A percentile compares a stretch with the other conserved stretches of the same genome.
These are phyloP conservation scores for Litchi chinensis DNA, from an alignment of 345 rosid species.

Conservation along the genomic window DNA sequence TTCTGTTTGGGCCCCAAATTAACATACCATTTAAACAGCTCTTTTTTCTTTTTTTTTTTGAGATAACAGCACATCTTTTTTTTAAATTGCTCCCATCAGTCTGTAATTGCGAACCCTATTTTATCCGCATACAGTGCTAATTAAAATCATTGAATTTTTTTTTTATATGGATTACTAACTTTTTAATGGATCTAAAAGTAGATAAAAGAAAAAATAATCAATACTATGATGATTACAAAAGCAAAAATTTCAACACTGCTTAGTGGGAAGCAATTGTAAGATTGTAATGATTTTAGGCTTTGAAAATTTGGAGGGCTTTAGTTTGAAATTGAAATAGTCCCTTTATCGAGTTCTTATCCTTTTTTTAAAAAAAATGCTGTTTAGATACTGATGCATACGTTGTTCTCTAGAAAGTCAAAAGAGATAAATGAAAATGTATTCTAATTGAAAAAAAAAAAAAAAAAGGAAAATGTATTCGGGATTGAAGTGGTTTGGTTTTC, in stretches of 20 bases:
- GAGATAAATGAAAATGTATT: not conserved
- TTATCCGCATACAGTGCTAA: no score
- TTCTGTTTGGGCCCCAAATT: no score
- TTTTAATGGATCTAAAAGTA: not conserved
- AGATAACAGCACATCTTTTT: no score
- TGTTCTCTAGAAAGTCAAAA: not conserved
- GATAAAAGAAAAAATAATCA: not conserved
- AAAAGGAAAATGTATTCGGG: not conserved
- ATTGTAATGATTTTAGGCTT: not conserved
- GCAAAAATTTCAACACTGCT: not conserved
- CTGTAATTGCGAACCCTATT: no score
- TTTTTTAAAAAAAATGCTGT: not conserved
- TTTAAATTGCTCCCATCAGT: no score
- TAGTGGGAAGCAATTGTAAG: not conserved
- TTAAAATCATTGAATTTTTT: no score
- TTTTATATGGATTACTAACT: no score
- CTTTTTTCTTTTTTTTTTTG: no score
- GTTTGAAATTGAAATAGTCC: not conserved
- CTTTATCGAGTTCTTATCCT: not conserved
- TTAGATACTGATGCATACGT: not conserved
- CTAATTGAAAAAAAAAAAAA: no score
- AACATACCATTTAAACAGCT: no score
- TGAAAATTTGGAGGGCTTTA: not conserved
- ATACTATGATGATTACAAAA: not conserved
- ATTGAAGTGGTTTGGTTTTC: not conserved